Conservation (phyloP, 2,329 filamentous ascomycete genomes). For the Talaromyces piceae region DNA sequence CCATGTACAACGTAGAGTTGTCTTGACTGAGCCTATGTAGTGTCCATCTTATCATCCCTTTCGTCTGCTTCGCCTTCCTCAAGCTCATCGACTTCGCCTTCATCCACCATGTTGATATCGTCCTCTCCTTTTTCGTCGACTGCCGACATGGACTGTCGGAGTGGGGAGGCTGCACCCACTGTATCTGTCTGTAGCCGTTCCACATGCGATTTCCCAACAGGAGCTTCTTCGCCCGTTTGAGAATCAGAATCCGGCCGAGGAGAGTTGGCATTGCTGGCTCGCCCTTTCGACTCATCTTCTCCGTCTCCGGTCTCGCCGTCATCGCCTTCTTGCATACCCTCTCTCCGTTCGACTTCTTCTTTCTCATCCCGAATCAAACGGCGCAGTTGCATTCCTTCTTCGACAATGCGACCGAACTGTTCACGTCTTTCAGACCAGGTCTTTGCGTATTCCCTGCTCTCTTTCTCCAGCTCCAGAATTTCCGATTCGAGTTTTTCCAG, state of each 20-base stretch:
- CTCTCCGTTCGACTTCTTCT: constrained; percentile 81
- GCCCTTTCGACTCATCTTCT: constrained; percentile 43
- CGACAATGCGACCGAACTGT: constrained; percentile 82
- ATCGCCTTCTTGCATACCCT: constrained; percentile 64
- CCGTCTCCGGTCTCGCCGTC: constrained; percentile 50
- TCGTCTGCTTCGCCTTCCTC: constrained; percentile 43
- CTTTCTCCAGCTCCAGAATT: constrained; percentile 76
- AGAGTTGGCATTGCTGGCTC: constrained; percentile 42
- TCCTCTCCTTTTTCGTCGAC: constrained; percentile 40
- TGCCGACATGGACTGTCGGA: constrained; percentile 29
- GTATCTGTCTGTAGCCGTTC: constrained; percentile 25
- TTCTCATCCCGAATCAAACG: constrained; percentile 89
- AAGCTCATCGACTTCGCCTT: constrained; percentile 40
- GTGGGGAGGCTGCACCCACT: constrained; percentile 27
- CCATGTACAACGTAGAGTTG: neutral
- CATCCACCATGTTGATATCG: constrained; percentile 55
- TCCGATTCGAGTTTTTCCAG: constrained; percentile 79
- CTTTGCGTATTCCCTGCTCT: constrained; percentile 70
- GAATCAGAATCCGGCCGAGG: constrained; percentile 44
- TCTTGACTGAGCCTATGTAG: constrained; percentile 27
- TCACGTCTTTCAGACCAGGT: constrained; percentile 80
- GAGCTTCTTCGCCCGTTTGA: constrained; percentile 27
- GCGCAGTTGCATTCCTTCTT: constrained; percentile 80
- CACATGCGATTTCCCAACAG: constrained; percentile 18
- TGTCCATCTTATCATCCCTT: constrained; percentile 61